Evolutionary conservation across 2,329 filamentous ascomycete genomes (phyloP).

Genomic region (Aureobasidium namibiae): DNA sequence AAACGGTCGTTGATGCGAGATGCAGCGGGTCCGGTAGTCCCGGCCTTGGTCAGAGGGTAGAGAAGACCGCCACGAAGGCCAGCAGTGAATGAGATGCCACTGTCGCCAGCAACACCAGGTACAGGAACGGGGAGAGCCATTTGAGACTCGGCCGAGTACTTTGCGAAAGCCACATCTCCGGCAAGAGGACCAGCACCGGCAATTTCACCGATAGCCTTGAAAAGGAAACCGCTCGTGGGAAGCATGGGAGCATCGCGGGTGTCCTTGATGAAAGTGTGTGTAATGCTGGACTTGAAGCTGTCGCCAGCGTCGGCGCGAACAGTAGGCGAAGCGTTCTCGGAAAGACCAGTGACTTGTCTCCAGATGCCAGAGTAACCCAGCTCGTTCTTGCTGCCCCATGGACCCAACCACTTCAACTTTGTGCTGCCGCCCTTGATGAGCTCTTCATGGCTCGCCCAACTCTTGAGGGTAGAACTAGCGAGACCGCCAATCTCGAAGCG

Average conservation of each 20-base stretch:
- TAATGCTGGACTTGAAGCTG: constrained; percentile 78
- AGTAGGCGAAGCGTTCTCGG: constrained; percentile 66
- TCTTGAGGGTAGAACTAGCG: constrained; percentile 76
- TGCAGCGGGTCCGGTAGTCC: constrained; percentile 47
- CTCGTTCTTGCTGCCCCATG: constrained; percentile 57
- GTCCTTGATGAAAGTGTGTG: constrained; percentile 74
- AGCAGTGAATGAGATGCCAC: constrained; percentile 73
- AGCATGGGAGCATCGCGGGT: constrained; percentile 76
- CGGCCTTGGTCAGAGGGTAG: constrained; percentile 66
- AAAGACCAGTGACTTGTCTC: constrained; percentile 79
- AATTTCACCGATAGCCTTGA: constrained; percentile 72
- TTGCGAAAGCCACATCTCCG: constrained; percentile 90
- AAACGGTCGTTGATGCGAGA: constrained; percentile 92
- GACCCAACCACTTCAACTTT: constrained; percentile 66
- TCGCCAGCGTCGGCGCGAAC: constrained; percentile 83
- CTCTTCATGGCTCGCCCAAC: constrained; percentile 92
- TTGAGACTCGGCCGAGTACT: constrained; percentile 77
- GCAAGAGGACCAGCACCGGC: constrained; percentile 75
- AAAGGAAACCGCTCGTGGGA: constrained; percentile 70
- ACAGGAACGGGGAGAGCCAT: constrained; percentile 66
- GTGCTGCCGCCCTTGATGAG: constrained; percentile 68
- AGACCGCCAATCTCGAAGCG: constrained; percentile 71
- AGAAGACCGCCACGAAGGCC: constrained; percentile 75
- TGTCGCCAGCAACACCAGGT: constrained; percentile 58
- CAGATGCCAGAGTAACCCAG: constrained; percentile 73